Percentiles rank a stretch among this genome's conserved stretches.
Conservation (phyloP, 1,284 basidiomycete species). For the Marasmius tenuissimus region DNA sequence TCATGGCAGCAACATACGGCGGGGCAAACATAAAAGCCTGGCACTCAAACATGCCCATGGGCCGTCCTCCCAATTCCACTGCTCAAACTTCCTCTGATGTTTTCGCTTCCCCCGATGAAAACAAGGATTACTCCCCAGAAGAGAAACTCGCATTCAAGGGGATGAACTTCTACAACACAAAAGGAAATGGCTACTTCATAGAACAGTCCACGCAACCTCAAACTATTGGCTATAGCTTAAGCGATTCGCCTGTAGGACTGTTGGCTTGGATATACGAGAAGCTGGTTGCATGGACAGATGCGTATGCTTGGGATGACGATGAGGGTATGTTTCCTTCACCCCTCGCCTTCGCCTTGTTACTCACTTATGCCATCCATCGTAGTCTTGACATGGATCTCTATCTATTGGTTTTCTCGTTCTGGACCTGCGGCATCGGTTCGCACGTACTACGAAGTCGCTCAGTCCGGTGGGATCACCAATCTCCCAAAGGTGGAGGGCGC, state of each 20-base stretch:
- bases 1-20: constrained; percentile 32
- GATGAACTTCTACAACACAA: constrained; percentile 15
- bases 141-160: constrained; percentile 24
- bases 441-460: constrained; percentile 35
- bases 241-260: constrained; percentile 44
- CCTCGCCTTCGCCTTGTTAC: background rate
- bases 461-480: background rate
- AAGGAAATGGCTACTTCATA: constrained; percentile 28
- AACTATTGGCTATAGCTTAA: constrained; percentile 38
- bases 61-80: too few relatives aligned
- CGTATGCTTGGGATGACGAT: constrained; percentile 41
- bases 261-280: constrained; percentile 26
- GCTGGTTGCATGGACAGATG: constrained; percentile 44
- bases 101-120: background rate
- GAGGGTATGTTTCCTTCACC: constrained; percentile 24
- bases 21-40: constrained; percentile 35
- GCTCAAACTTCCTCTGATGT: too few relatives aligned
- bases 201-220: constrained; percentile 37
- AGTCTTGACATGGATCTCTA: constrained; percentile 41
- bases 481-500: background rate
- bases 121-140: constrained; percentile 11
- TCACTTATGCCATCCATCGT: background rate
- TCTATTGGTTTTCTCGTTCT: constrained; percentile 40
- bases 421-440: constrained; percentile 38
- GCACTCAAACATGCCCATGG: constrained; percentile 36